phyloP scores from a whole-genome alignment of 163 green algal genomes.

The Prototheca wickerhamii region DNA sequence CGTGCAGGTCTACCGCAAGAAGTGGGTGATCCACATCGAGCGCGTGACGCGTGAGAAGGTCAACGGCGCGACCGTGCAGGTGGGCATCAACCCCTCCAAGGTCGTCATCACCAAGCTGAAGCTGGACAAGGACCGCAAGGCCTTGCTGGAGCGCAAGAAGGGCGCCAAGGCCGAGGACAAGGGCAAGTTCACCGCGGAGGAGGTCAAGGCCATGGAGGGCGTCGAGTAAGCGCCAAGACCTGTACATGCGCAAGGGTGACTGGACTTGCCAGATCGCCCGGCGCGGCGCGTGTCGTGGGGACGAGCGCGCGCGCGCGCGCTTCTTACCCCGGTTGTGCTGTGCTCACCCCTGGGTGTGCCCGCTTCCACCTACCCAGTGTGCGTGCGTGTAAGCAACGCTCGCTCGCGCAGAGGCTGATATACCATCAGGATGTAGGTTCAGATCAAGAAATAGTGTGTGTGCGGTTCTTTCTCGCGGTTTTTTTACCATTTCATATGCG shows the following conservation, averaged over 20 bases:
- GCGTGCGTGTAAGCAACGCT: too few relatives aligned
- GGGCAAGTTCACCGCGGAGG: constrained; percentile 83
- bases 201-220: constrained; percentile 78
- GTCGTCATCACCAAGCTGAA: constrained; percentile 98
- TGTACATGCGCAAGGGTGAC: not conserved
- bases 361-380: too few relatives aligned
- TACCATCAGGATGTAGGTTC: too few relatives aligned
- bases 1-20: constrained; percentile 92
- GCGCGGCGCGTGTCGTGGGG: too few relatives aligned
- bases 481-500: too few relatives aligned
- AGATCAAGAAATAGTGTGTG: too few relatives aligned
- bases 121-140: constrained; percentile 91
- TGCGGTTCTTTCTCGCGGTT: too few relatives aligned
- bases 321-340: too few relatives aligned
- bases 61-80: constrained; percentile 87
- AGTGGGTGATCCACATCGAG: constrained; percentile 99
- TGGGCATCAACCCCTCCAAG: constrained; percentile 95
- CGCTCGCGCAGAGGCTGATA: too few relatives aligned
- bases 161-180: constrained; percentile 77
- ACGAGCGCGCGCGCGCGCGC: too few relatives aligned
- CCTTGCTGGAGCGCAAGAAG: constrained; percentile 76
- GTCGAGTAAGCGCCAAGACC: constrained; percentile 62
- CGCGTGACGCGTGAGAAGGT: constrained; percentile 97
- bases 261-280: too few relatives aligned
- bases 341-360: too few relatives aligned